Evolutionary conservation across 106 monocot species (phyloP), one percentile per base, ranked within the genome.

Genomic region (Chionographis japonica): DNA sequence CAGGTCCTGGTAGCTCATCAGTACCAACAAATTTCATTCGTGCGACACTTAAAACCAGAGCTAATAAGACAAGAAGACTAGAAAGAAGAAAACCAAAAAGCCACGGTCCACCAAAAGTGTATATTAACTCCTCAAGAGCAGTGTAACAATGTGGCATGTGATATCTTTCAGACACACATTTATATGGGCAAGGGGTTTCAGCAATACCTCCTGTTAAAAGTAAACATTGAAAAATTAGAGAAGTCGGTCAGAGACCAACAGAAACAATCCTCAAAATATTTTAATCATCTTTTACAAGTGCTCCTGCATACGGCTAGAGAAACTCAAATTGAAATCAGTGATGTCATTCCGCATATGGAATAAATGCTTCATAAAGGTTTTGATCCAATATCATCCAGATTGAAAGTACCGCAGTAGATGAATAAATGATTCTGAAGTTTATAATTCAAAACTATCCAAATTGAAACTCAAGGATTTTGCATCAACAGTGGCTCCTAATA

Each of bases 61-160:
- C 82, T 71, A 92, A 74, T 42, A 97, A 77, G 37, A 97, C 62
- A 65, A 97, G 92, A 52, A 97, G 89, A 37, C 89, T 82, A 59
- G 68, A 83, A 14, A 97, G 89, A 61, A 97, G 84, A 71, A 97
- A 85, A 37, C 97, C 92, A 83, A 97, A 97, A 35, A 97, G 54
- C 97, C 97, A 97, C 15, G 97, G 97, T 52, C 97, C 97, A 54
- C 97, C 97, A 85, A 97, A 97, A 73, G 97, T 97, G 52, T 92
- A 81, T 59, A 97, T 92, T 41, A 97, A 79, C 78, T 97, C 97
- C 77, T 97, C 97, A 18, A 97, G 78, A 66, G 97, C 84, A 58
- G 97, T 97, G 69, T 97, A 97, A 74, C 97, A 97, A 50, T 83
- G 92, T 41, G 97, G 97, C 97, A 97, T 89, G 63, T 90, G 97